Evolutionary conservation across 169 alveolate genomes (phyloP).

Genomic region (Plasmodium cynomolgi): DNA sequence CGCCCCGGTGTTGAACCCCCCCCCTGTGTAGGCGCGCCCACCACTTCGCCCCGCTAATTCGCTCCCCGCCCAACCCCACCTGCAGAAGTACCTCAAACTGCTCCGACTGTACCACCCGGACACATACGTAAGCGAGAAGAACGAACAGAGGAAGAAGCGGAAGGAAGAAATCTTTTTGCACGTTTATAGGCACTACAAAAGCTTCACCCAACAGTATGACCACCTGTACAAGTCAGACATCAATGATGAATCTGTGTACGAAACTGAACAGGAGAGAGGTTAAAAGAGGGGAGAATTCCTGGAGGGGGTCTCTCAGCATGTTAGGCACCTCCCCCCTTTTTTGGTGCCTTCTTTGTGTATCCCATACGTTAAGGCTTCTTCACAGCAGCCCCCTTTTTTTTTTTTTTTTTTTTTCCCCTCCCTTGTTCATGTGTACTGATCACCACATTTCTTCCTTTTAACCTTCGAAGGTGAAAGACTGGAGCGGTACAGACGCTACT

Average conservation of each 20-base stretch:
- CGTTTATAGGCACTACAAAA: constrained; percentile 27
- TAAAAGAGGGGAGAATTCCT: background rate
- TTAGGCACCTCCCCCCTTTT: background rate
- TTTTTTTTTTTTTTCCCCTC: background rate
- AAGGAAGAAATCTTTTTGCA: constrained; percentile 58
- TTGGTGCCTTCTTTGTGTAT: background rate
- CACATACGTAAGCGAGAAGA: constrained; percentile 42
- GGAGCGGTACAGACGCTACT: constrained; percentile 33
- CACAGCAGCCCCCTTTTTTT: background rate
- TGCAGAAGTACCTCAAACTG: constrained; percentile 37
- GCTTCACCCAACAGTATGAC: constrained; percentile 2
- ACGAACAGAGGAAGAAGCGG: constrained; percentile 22
- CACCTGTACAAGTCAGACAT: constrained; percentile 14
- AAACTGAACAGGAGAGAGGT: constrained; percentile 48
- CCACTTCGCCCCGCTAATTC: background rate
- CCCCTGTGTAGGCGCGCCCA: background rate
- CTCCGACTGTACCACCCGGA: constrained; percentile 45
- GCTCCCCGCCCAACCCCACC: background rate
- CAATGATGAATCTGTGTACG: constrained; percentile 37
- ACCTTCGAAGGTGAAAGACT: constrained; percentile 32
- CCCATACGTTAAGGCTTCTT: background rate
- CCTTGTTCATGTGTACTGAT: background rate
- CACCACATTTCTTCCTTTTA: background rate
- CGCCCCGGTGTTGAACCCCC: background rate
- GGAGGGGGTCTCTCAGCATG: background rate